Percentiles rank a stretch among this genome's conserved stretches.
phyloP scores from a whole-genome alignment of 495 filamentous ascomycete genomes.

The Penicillium desertorum region DNA sequence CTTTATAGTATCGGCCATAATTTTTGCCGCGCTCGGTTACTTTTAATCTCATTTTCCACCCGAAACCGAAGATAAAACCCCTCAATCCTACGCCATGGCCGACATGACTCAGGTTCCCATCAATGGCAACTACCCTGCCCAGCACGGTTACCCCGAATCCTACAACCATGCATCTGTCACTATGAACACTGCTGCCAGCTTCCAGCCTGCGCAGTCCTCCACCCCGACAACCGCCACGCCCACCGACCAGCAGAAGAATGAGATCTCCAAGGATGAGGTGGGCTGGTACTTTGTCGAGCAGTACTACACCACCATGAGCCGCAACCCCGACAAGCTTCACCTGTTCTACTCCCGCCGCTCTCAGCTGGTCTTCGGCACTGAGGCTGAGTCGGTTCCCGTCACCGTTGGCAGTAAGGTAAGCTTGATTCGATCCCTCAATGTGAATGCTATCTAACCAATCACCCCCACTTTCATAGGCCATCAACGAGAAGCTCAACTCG shows the following conservation, averaged over 20 bases:
- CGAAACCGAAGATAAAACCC: constrained; percentile 15
- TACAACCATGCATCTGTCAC: constrained; percentile 38
- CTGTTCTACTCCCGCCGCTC: constrained; percentile 82
- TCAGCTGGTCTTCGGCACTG: constrained; percentile 79
- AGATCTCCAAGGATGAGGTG: constrained; percentile 77
- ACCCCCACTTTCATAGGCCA: constrained; percentile 56
- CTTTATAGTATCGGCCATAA: neutral
- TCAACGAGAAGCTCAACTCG: constrained; percentile 88
- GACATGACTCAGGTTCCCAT: constrained; percentile 46
- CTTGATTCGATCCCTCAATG: constrained; percentile 15
- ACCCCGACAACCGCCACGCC: constrained; percentile 45
- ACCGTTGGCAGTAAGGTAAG: constrained; percentile 82
- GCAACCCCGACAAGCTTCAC: constrained; percentile 87
- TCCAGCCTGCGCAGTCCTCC: constrained; percentile 47
- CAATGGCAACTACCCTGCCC: constrained; percentile 48
- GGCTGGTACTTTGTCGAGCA: constrained; percentile 99
- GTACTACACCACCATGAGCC: constrained; percentile 96
- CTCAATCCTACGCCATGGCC: constrained; percentile 38
- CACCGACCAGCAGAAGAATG: constrained; percentile 44
- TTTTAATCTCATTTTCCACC: constrained; percentile 22
- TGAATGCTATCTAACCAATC: constrained; percentile 4
- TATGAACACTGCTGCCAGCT: constrained; percentile 42
- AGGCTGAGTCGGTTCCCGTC: constrained; percentile 81
- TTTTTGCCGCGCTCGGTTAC: constrained; percentile 21
- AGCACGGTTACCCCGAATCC: constrained; percentile 43